Evolutionary conservation across 306 rosid genomes (phyloP), one percentile per base, ranked within the genome.

Genomic region (Pyrus bretschneideri): DNA sequence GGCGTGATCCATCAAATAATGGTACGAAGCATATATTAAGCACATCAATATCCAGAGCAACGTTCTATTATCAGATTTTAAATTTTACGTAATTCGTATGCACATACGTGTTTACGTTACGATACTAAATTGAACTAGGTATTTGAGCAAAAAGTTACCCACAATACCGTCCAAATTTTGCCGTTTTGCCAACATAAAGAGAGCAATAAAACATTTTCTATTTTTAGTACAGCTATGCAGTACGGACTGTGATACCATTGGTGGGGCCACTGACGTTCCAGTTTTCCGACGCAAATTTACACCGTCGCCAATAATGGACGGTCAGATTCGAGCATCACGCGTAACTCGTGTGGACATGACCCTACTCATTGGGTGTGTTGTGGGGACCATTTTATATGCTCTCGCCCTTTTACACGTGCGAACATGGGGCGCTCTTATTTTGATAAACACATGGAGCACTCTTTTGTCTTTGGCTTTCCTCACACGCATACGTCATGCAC

Each of bases 351-450:
- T 19, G 70, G 44, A 80, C 15, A 62, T 19, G 61, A 25, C 27
- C 59, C 73, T 15, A 17, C 59, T 27, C 15, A 69, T 9, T 21
- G 38, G n/a, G 12, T 6, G 19, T 29, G 21, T 30, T 30, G 68
- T 63, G 40, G 67, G 67, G 4, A 14, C 33, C 73, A 46, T 13
- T 6, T 13, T 23, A 25, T 5, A 12, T 12, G 65, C 22, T 12
- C 14, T 27, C 9, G 21, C 35, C 6, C 71, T 74, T 74, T 68
- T 64, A 75, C 80, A 80, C 80, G 83, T 51, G 76, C 61, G 61
- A 51, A 35, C 49, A 61, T 22, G 81, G 76, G 21, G 61, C 6
- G 0, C 13, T 21, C 23, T 18, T 4, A 4, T 7, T 38, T 38
- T 38, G 42, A 38, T 7, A 35, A 6, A 2, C 42, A 38, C 42